Evolutionary conservation across 2,329 filamentous ascomycete genomes (phyloP).

Genomic region (Colletotrichum coccodes): DNA sequence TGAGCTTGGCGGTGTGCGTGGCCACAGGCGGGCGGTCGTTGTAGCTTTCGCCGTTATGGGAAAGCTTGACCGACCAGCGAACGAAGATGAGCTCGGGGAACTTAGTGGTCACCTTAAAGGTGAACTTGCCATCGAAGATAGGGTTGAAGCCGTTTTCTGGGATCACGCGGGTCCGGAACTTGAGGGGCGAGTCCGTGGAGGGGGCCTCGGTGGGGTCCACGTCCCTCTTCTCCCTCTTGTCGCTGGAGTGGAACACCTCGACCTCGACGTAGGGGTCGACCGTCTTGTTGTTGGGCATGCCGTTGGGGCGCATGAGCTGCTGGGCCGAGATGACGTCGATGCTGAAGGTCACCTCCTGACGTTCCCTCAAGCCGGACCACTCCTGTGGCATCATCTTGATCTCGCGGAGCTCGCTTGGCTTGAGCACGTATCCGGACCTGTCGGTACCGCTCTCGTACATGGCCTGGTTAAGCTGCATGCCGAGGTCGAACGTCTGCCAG

Average conservation of each 20-base stretch:
- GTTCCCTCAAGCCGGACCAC: constrained; percentile 73
- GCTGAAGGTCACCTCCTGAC: constrained; percentile 84
- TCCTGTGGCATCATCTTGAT: constrained; percentile 68
- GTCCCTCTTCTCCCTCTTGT: constrained; percentile 88
- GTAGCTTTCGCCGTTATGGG: constrained; percentile 77
- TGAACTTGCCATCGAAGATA: constrained; percentile 82
- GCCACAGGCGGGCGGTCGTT: constrained; percentile 77
- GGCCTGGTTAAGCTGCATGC: constrained; percentile 95
- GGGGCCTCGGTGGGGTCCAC: constrained; percentile 66
- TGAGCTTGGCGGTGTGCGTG: constrained; percentile 92
- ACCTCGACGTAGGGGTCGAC: constrained; percentile 96
- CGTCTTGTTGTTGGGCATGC: constrained; percentile 74
- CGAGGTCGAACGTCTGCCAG: constrained; percentile 97
- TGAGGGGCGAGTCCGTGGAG: constrained; percentile 70
- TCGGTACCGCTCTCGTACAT: constrained; percentile 95
- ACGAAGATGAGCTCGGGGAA: constrained; percentile 94
- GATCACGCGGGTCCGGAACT: constrained; percentile 82
- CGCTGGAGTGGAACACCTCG: constrained; percentile 93
- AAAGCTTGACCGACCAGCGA: constrained; percentile 91
- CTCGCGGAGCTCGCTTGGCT: constrained; percentile 85
- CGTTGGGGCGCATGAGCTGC: constrained; percentile 86
- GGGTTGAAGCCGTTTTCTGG: constrained; percentile 95
- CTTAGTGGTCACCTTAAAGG: constrained; percentile 89
- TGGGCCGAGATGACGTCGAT: constrained; percentile 94
- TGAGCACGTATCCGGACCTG: constrained; percentile 90